phyloP scores from a whole-genome alignment of 495 filamentous ascomycete species.

The Xylaria bambusicola region DNA sequence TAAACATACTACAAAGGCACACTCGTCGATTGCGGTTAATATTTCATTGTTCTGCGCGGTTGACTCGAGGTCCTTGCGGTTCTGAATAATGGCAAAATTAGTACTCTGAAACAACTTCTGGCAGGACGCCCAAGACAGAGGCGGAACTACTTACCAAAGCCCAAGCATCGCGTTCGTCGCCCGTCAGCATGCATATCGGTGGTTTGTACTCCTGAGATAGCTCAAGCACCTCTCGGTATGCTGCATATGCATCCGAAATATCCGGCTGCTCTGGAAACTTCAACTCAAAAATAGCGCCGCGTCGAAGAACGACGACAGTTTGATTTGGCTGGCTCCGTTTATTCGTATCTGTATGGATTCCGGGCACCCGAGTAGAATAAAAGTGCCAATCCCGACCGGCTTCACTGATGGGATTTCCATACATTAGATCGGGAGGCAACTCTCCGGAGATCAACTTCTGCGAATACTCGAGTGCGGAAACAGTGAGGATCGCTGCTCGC shows the following conservation, averaged over 20 bases:
- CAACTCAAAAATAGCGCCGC: background rate
- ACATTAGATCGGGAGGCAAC: background rate
- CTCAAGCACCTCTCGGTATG: background rate
- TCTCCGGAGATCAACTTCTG: background rate
- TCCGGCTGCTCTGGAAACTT: background rate
- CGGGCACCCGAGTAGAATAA: background rate
- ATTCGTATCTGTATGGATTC: no score
- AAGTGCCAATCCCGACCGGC: background rate
- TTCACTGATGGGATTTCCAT: background rate
- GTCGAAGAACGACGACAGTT: background rate
- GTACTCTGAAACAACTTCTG: background rate
- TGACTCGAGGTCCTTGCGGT: background rate
- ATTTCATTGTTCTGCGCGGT: background rate
- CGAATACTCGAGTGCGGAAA: background rate
- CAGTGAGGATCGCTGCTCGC: background rate
- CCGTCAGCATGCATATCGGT: background rate
- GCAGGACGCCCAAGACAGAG: background rate
- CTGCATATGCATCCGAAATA: background rate
- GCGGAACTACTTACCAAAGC: background rate
- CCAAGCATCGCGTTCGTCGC: background rate
- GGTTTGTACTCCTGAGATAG: background rate
- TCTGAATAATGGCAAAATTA: background rate
- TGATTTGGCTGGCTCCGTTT: background rate
- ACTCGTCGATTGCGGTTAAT: background rate
- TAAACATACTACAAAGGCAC: constrained; percentile 1